Evolutionary conservation across 208 protist species (phyloP).

Genomic region (Acanthamoeba triangularis): DNA sequence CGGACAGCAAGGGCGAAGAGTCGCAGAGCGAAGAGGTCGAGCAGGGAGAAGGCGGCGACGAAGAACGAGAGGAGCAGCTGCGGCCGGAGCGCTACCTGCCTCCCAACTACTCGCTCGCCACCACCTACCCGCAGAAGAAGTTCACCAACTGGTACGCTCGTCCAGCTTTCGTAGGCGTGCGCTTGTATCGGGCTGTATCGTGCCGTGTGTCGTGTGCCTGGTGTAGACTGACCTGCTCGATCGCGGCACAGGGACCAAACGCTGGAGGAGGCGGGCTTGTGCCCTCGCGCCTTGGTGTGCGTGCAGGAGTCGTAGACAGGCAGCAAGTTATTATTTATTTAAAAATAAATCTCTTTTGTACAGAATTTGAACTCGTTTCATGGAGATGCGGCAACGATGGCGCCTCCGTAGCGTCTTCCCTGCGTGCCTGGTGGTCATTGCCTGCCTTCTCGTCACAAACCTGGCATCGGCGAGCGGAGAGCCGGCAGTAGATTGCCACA

Average conservation of each 20-base stretch:
- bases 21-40: neutral
- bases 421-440: neutral
- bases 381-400: neutral
- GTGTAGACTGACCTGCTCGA: neutral
- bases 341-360: too few relatives aligned
- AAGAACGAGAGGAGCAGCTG: neutral
- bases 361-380: neutral
- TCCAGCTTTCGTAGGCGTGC: neutral
- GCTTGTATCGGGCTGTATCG: neutral
- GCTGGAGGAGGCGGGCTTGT: neutral
- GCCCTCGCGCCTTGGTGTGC: neutral
- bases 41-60: neutral
- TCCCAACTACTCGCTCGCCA: neutral
- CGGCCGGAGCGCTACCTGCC: neutral
- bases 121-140: conserved; percentile 31
- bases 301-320: neutral
- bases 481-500: neutral
- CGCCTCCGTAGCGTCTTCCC: neutral
- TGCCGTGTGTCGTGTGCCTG: neutral
- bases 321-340: neutral
- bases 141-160: neutral
- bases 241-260: neutral
- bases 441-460: neutral
- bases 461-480: neutral
- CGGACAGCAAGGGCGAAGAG: neutral